Evolutionary conservation across 2,329 filamentous ascomycete genomes (phyloP).

Genomic region (Sporothrix globosa): DNA sequence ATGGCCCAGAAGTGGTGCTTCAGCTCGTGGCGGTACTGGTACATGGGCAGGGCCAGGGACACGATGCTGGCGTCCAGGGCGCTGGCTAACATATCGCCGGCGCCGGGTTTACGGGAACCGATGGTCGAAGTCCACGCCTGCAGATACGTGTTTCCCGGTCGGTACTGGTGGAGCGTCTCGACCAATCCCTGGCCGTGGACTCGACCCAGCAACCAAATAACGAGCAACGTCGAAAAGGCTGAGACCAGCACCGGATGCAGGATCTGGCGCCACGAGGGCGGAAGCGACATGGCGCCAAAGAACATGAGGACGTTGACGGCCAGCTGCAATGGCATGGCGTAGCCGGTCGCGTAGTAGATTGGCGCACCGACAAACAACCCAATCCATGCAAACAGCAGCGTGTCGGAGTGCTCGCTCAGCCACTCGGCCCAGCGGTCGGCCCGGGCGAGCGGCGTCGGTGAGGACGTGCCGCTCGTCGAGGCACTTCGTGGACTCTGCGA

Average conservation of each 20-base stretch:
- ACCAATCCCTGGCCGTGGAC: conserved; percentile 48
- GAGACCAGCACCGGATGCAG: conserved; percentile 63
- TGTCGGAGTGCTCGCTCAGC: conserved; percentile 52
- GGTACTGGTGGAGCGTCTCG: conserved; percentile 52
- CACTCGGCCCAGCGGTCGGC: conserved; percentile 55
- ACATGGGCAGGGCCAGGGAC: conserved; percentile 63
- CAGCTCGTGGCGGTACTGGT: conserved; percentile 61
- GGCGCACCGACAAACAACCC: conserved; percentile 59
- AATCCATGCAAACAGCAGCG: conserved; percentile 49
- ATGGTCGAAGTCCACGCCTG: conserved; percentile 51
- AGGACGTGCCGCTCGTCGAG: conserved; percentile 41
- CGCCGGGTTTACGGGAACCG: conserved; percentile 50
- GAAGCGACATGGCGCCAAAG: conserved; percentile 54
- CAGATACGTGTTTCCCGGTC: conserved; percentile 57
- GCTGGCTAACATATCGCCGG: conserved; percentile 60
- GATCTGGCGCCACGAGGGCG: conserved; percentile 53
- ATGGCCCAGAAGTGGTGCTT: conserved; percentile 58
- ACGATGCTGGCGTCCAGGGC: conserved; percentile 63
- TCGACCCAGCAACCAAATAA: conserved; percentile 57
- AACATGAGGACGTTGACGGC: conserved; percentile 57
- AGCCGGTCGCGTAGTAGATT: conserved; percentile 56
- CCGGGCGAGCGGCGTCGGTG: conserved; percentile 44
- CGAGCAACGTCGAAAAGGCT: conserved; percentile 56
- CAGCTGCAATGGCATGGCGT: conserved; percentile 55
- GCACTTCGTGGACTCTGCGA: background rate